Evolutionary conservation across 768 basidiomycete genomes (phyloP).

Genomic region (Tricholoma furcatifolium): DNA sequence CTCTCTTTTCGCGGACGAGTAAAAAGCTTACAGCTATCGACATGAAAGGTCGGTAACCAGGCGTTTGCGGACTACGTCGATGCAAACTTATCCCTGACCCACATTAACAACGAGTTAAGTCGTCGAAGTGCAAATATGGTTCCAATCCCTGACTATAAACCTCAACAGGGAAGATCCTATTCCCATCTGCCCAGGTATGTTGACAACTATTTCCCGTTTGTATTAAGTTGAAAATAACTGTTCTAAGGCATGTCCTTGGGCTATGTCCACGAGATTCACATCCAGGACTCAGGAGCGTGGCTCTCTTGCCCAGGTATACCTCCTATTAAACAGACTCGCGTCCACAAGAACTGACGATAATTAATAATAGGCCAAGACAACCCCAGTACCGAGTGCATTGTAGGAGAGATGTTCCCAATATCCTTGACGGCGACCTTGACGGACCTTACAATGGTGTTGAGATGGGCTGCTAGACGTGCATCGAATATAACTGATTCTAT

Average conservation of each 20-base stretch:
- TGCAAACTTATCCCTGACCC: slow-evolving; percentile 37
- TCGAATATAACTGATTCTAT: too few species aligned
- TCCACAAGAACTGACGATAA: background rate
- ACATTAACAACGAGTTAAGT: slow-evolving; percentile 45
- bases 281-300: slow-evolving; percentile 18
- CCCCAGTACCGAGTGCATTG: slow-evolving; percentile 43
- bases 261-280: slow-evolving; percentile 33
- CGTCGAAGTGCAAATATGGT: background rate
- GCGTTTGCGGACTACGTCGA: slow-evolving; percentile 56
- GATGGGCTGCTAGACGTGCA: slow-evolving; percentile 23
- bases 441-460: slow-evolving; percentile 37
- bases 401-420: slow-evolving; percentile 51
- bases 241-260: slow-evolving; percentile 28
- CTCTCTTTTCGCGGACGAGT: background rate
- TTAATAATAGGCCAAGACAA: slow-evolving; percentile 57
- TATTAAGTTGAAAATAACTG: background rate
- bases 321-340: background rate
- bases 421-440: slow-evolving; percentile 53
- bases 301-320: slow-evolving; percentile 17
- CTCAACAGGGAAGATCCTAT: slow-evolving; percentile 26
- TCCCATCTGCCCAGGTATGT: slow-evolving; percentile 26
- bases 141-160: background rate
- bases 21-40: background rate
- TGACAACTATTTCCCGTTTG: background rate
- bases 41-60: slow-evolving; percentile 46